Percentiles rank a stretch among this genome's conserved stretches.
Evolutionary conservation across 2,329 filamentous ascomycete genomes (phyloP).

Genomic region (Alternaria gansuensis): DNA sequence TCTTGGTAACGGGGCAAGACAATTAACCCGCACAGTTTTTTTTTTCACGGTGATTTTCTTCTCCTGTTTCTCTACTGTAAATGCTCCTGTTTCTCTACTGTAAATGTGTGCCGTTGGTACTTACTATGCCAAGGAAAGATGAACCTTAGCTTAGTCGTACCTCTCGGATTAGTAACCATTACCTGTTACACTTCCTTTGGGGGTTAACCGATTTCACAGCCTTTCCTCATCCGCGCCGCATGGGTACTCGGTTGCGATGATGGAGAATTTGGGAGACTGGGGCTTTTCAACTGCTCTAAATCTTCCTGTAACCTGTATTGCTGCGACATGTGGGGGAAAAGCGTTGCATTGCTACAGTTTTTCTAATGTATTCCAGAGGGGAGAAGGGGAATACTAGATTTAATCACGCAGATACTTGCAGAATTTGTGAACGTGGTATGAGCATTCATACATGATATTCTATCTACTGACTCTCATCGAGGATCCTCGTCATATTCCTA

Average conservation of each 20-base stretch:
- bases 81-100: not conserved
- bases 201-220: not conserved
- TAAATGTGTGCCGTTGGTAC: not conserved
- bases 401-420: not conserved
- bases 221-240: not conserved
- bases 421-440: not conserved
- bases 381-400: not conserved
- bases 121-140: not conserved
- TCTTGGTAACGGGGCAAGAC: no score
- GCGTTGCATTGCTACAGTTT: no score
- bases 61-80: not conserved
- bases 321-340: no score
- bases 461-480: slow-evolving; percentile 1
- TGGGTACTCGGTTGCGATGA: not conserved
- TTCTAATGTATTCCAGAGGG: not conserved
- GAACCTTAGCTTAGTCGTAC: not conserved
- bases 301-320: no score
- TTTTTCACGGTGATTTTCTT: no score
- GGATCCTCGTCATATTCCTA: not conserved
- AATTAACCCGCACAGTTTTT: no score
- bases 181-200: not conserved
- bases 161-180: not conserved
- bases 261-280: no score
- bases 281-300: no score
- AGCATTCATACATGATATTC: not conserved